A percentile compares a stretch with the other conserved stretches of the same genome.
phyloP scores from a whole-genome alignment of 1,284 basidiomycete species.

The Wallemia hederae region DNA sequence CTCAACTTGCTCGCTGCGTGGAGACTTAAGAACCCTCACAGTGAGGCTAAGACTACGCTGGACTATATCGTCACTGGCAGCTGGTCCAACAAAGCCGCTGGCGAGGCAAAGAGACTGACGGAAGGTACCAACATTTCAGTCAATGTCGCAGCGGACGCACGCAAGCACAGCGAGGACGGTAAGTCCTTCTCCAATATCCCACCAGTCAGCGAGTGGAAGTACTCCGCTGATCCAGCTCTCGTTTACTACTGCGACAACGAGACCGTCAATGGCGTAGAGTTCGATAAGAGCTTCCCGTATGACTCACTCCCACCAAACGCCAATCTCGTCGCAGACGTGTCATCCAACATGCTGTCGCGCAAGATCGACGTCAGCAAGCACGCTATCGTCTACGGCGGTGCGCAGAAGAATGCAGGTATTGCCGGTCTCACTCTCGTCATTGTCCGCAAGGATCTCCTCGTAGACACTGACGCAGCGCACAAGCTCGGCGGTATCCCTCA shows the following conservation, averaged over 20 bases:
- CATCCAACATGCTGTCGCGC: conserved; percentile 89
- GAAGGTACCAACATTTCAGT: conserved; percentile 22
- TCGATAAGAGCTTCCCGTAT: conserved; percentile 63
- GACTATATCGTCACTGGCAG: conserved; percentile 76
- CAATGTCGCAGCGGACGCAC: conserved; percentile 38
- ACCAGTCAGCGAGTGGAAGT: conserved; percentile 36
- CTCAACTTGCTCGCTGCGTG: conserved; percentile 62
- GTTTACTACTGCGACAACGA: conserved; percentile 99
- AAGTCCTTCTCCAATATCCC: conserved; percentile 58
- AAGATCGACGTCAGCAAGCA: conserved; percentile 65
- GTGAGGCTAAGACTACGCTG: conserved; percentile 26
- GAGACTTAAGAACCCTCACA: conserved; percentile 23
- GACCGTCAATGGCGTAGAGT: conserved; percentile 89
- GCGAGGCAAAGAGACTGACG: conserved; percentile 37
- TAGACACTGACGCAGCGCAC: conserved; percentile 53
- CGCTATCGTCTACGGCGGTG: conserved; percentile 84
- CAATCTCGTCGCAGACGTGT: conserved; percentile 82
- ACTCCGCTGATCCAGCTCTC: conserved; percentile 46
- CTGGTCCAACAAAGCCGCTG: conserved; percentile 61
- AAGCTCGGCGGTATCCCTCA: conserved; percentile 34
- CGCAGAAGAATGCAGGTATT: conserved; percentile 97
- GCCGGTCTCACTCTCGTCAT: conserved; percentile 79
- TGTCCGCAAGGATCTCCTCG: conserved; percentile 68
- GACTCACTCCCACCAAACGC: conserved; percentile 34
- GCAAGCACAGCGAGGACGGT: conserved; percentile 29